phyloP scores from a whole-genome alignment of 176 grass and related monocot genomes.

The Areca catechu region DNA sequence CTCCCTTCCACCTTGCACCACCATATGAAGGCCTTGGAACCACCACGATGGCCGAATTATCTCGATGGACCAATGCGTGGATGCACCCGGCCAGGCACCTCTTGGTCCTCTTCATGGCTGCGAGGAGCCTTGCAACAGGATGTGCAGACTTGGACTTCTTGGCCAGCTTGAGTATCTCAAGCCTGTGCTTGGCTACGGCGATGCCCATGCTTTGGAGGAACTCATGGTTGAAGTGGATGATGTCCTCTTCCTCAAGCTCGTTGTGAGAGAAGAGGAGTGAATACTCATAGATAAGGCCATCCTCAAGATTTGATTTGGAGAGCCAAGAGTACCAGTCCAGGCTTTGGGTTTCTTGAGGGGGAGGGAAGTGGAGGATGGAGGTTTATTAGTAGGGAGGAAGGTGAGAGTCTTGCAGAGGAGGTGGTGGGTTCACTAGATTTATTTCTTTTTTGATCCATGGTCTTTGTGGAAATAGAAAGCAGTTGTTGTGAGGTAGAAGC shows the following conservation, averaged over 20 bases:
- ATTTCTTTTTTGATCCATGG: too few species aligned
- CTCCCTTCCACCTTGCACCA: slow-evolving; percentile 25
- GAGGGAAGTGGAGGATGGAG: too few species aligned
- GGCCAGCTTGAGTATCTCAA: slow-evolving; percentile 7
- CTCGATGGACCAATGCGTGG: slow-evolving; percentile 22
- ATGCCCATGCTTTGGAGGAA: slow-evolving; percentile 39
- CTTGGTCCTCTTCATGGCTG: slow-evolving; percentile 32
- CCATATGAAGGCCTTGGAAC: slow-evolving; percentile 18
- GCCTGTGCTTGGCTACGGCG: slow-evolving; percentile 10
- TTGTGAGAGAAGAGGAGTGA: slow-evolving; percentile 43
- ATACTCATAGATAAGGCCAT: slow-evolving; percentile 41
- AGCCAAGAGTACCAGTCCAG: slow-evolving; percentile 64
- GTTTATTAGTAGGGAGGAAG: too few species aligned
- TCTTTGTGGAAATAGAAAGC: too few species aligned
- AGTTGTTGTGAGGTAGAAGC: too few species aligned
- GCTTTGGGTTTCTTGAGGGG: neutral
- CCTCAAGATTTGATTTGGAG: slow-evolving; percentile 29
- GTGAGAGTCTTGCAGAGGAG: too few species aligned
- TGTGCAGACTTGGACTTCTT: neutral
- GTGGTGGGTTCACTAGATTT: too few species aligned
- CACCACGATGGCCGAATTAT: slow-evolving; percentile 36
- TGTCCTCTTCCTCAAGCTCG: slow-evolving; percentile 56
- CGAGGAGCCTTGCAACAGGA: slow-evolving; percentile 28
- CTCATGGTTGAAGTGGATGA: slow-evolving; percentile 47
- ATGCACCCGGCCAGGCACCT: slow-evolving; percentile 27